These are phyloP conservation scores for Abelmoschus esculentus DNA, from an alignment of 345 rosid species.

Conservation along the genomic window DNA sequence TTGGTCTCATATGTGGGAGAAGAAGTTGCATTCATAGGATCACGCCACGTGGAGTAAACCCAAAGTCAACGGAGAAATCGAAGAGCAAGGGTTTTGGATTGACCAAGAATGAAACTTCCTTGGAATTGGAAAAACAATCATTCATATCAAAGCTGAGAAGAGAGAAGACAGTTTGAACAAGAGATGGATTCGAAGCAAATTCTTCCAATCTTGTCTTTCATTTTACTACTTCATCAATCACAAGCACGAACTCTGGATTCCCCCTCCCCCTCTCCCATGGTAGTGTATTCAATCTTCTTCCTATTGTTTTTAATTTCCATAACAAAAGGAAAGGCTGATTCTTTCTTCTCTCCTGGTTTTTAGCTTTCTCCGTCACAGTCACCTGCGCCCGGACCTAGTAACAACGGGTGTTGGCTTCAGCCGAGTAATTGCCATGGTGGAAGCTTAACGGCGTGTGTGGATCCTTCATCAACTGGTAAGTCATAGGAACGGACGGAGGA, in stretches of 20 bases:
- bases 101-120: neutral
- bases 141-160: neutral
- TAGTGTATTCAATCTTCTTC: neutral
- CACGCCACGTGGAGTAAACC: neutral
- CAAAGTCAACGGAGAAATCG: slow-evolving; percentile 1
- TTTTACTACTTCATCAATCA: neutral
- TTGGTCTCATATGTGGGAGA: too few relatives aligned
- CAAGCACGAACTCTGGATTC: neutral
- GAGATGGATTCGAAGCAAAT: neutral
- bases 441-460: slow-evolving; percentile 14
- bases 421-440: neutral
- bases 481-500: neutral
- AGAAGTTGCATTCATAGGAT: too few relatives aligned
- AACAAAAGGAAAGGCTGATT: too few relatives aligned
- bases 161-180: neutral
- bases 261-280: neutral
- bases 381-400: slow-evolving; percentile 11
- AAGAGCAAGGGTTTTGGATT: neutral
- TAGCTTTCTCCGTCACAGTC: neutral
- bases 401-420: neutral
- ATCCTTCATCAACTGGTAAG: slow-evolving; percentile 6
- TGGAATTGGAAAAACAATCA: neutral
- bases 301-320: neutral
- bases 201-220: neutral
- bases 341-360: neutral